Conservation (phyloP, 306 rosid species). For the Ammopiptanthus mongolicus region DNA sequence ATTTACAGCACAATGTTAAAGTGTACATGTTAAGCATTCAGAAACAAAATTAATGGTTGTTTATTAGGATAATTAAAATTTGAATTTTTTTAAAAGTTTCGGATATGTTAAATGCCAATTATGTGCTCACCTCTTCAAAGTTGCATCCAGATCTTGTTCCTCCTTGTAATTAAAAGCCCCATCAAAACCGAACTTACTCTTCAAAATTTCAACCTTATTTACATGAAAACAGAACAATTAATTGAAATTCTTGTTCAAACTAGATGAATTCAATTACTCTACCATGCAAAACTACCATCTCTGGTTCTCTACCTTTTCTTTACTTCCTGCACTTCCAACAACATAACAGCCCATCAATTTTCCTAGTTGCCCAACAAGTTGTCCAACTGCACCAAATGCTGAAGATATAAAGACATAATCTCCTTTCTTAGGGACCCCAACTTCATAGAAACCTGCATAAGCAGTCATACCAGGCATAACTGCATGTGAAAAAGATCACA, state of each 20-base stretch:
- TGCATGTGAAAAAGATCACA: not conserved
- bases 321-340: conserved; percentile 59
- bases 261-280: not conserved
- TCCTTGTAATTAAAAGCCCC: conserved; percentile 48
- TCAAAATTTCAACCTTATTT: conserved; percentile 33
- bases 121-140: conserved; percentile 28
- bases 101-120: not conserved
- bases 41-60: not conserved
- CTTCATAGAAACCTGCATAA: conserved; percentile 41
- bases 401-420: conserved; percentile 50
- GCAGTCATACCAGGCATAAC: conserved; percentile 62
- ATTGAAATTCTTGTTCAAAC: not conserved
- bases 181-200: conserved; percentile 35
- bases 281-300: not conserved
- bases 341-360: conserved; percentile 57
- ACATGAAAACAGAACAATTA: not conserved
- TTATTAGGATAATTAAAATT: not conserved
- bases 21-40: not conserved
- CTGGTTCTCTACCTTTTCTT: conserved; percentile 40
- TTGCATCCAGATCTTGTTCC: conserved; percentile 30
- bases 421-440: conserved; percentile 49
- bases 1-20: not conserved
- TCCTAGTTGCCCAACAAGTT: conserved; percentile 49
- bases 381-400: conserved; percentile 53
- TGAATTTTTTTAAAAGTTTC: not conserved